These are phyloP conservation scores for Melianthus villosus DNA, from an alignment of 441 rosid genomes.

Conservation along the genomic window DNA sequence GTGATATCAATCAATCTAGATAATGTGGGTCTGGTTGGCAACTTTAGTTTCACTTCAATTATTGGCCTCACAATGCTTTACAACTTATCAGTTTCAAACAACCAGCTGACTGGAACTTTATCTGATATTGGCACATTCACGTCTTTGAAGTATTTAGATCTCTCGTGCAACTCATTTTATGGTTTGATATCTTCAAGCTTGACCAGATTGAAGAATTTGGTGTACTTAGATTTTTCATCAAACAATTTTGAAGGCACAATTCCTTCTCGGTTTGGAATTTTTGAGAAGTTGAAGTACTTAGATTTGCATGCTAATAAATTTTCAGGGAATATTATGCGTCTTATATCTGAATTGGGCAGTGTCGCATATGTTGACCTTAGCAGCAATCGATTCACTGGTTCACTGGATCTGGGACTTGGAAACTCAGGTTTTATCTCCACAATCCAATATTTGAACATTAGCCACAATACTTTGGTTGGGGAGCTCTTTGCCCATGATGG, in stretches of 20 bases:
- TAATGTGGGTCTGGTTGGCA: constrained; percentile 45
- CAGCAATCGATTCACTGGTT: constrained; percentile 50
- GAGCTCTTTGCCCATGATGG: constrained; percentile 63
- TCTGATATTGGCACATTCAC: constrained; percentile 34
- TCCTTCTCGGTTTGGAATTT: constrained; percentile 32
- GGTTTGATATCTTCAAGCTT: constrained; percentile 40
- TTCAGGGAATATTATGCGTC: constrained; percentile 49
- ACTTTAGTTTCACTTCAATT: constrained; percentile 47
- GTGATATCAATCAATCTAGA: constrained; percentile 47
- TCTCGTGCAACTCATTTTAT: constrained; percentile 37
- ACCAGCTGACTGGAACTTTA: constrained; percentile 49
- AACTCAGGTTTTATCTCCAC: constrained; percentile 44
- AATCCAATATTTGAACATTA: constrained; percentile 40
- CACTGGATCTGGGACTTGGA: constrained; percentile 54
- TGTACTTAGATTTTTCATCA: constrained; percentile 38
- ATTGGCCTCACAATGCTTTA: constrained; percentile 35
- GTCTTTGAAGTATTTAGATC: constrained; percentile 43
- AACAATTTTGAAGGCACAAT: constrained; percentile 35
- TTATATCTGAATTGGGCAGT: constrained; percentile 33
- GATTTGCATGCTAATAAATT: constrained; percentile 49
- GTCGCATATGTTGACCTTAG: constrained; percentile 48
- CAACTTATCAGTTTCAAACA: constrained; percentile 45
- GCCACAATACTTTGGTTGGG: constrained; percentile 47
- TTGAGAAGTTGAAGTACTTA: constrained; percentile 35
- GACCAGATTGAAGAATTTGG: constrained; percentile 22